Conservation (phyloP, 1,284 basidiomycete genomes). For the Pseudozyma thailandica region DNA sequence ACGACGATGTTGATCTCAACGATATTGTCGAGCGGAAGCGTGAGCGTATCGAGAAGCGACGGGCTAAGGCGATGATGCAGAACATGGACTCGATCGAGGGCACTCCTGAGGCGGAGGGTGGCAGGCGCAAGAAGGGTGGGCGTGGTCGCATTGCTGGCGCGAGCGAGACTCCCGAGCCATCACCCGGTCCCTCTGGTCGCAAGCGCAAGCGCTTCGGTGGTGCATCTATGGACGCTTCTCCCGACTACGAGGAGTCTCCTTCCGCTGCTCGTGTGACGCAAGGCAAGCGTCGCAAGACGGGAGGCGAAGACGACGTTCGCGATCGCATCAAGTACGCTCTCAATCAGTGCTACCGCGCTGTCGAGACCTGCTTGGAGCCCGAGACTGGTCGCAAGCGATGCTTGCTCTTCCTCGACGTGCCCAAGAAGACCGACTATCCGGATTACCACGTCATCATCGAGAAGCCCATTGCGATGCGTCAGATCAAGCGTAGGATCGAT, state of each 20-base stretch:
- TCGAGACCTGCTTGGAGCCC: conserved; percentile 78
- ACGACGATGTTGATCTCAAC: conserved; percentile 80
- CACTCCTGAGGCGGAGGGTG: conserved; percentile 50
- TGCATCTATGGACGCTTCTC: conserved; percentile 44
- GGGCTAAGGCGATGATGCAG: conserved; percentile 54
- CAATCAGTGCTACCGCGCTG: conserved; percentile 81
- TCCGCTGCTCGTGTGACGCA: conserved; percentile 32
- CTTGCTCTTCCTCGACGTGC: conserved; percentile 68
- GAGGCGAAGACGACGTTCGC: conserved; percentile 66
- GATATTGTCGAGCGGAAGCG: conserved; percentile 68
- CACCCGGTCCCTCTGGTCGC: conserved; percentile 52
- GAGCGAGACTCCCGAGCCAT: conserved; percentile 51
- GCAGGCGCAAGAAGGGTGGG: conserved; percentile 42
- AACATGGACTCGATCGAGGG: conserved; percentile 49
- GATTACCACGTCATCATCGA: conserved; percentile 78
- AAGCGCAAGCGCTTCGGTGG: conserved; percentile 61
- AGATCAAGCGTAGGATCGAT: conserved; percentile 84
- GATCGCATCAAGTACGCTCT: conserved; percentile 84
- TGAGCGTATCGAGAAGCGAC: conserved; percentile 64
- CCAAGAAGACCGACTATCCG: conserved; percentile 78
- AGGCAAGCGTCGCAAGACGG: conserved; percentile 79
- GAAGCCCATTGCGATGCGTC: conserved; percentile 85
- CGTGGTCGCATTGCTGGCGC: conserved; percentile 37
- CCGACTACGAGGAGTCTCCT: conserved; percentile 43
- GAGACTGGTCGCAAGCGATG: conserved; percentile 71